Base-by-base conservation (phyloP, 176 grass and related monocot species). In the Luzula sylvatica region DNA sequence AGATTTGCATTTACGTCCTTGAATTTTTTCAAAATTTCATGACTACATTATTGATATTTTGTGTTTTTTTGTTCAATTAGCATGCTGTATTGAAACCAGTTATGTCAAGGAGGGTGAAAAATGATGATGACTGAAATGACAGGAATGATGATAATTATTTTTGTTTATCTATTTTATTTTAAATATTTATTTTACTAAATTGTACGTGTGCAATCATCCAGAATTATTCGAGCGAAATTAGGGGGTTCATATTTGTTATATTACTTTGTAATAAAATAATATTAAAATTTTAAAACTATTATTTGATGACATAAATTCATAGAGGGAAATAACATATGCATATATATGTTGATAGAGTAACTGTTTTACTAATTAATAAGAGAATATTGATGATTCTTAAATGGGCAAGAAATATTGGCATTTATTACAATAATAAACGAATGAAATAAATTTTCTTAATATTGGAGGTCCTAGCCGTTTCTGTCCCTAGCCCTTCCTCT, bases 121-220 rank as follows among this genome's bases (percentile, higher is more conserved):
- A 87, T 70, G 93, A 98, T 83, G 93, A 98, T 98, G 18, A 80
- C 93, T 6, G 93, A 98, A 79, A 92, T 98, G 93, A 83, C 93
- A 3, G 65, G 87, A 75, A 98, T 92, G 72, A 98, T 52, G 68
- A 85, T n/a, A n/a, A n/a, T 11, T 6, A 38, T 32, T 52, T 23
- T 79, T 46, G 3, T 20, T 51, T 67, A n/a, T 41, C 11, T 54
- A 54, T 54, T 23, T 42, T 42, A 7, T 42, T 42, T 16, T 23
- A 13, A 58, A 17, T 12, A n/a, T n/a, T n/a, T n/a, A n/a, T n/a
- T 21, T 68, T 14, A 26, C 59, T 20, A 42, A 58, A 38, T 56
- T 85, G 57, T 72, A 98, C 85, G 93, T 98, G 39, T 98, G 93
- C 72, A 98, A 98, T 78, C 93, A 98, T 75, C 93, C 93, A 18